Evolutionary conservation across 2,329 filamentous ascomycete species (phyloP).

Genomic region (Cladosporium velox): DNA sequence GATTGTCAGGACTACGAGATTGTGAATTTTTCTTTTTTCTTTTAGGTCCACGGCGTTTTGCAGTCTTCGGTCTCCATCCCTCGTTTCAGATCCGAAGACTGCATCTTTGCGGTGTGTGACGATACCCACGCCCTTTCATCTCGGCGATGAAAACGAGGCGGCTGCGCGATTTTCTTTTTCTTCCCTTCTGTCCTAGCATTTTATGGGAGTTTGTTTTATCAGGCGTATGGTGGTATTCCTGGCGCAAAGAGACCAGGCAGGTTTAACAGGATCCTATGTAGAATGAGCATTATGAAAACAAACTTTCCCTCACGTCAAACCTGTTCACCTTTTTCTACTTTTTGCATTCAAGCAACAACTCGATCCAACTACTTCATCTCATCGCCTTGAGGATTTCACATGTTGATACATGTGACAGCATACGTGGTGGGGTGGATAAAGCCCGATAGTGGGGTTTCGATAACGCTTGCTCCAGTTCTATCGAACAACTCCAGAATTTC

Average conservation of each 20-base stretch:
- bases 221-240: background rate
- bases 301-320: background rate
- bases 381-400: background rate
- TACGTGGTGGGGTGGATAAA: background rate
- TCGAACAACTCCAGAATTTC: background rate
- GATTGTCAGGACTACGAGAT: background rate
- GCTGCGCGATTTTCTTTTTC: background rate
- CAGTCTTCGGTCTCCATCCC: background rate
- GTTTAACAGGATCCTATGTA: background rate
- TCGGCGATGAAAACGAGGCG: background rate
- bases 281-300: background rate
- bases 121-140: constrained; percentile 27
- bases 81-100: background rate
- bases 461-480: background rate
- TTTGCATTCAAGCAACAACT: too few relatives aligned
- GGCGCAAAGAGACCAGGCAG: background rate
- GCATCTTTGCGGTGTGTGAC: constrained; percentile 8
- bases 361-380: too few relatives aligned
- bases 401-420: background rate
- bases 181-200: background rate
- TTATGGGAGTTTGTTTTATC: background rate
- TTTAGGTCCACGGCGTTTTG: background rate
- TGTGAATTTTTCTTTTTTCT: background rate
- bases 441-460: background rate
- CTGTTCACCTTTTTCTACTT: background rate